These are phyloP conservation scores for Solanum virginianum DNA, from an alignment of 257 asterid genomes.

Conservation along the genomic window DNA sequence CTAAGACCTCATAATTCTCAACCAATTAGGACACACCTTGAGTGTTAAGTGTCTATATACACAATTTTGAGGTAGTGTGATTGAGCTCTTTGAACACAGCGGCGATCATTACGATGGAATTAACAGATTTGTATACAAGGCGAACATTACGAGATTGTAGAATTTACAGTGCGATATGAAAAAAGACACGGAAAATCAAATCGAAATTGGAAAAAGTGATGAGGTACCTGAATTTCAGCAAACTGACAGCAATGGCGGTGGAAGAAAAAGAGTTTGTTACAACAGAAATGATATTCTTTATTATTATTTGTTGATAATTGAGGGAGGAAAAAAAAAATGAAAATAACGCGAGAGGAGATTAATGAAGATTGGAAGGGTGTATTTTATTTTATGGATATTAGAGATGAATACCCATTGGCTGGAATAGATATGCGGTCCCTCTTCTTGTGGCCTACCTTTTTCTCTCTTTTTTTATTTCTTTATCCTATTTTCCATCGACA, in stretches of 20 bases:
- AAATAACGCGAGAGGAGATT: background rate
- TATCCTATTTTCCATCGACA: background rate
- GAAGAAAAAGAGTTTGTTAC: constrained; percentile 1
- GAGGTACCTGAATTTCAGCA: background rate
- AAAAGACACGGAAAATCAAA: background rate
- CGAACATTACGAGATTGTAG: background rate
- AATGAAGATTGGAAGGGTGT: background rate
- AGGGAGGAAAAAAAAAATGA: background rate
- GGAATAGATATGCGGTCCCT: constrained; percentile 28
- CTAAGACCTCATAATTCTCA: background rate
- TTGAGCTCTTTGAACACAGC: background rate
- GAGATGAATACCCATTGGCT: constrained; percentile 36
- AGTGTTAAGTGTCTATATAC: no score
- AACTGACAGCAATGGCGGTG: background rate
- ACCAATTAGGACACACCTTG: no score
- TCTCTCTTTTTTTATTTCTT: background rate
- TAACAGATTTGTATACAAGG: background rate
- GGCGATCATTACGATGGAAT: background rate
- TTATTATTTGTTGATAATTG: background rate
- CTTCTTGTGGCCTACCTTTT: constrained; percentile 35
- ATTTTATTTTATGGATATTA: constrained; percentile 4
- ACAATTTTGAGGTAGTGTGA: background rate
- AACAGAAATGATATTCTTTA: constrained; percentile 3
- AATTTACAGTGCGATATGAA: background rate
- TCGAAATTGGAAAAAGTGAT: background rate